Conservation (phyloP, 805 yeast species). For the Starmerella floris region DNA sequence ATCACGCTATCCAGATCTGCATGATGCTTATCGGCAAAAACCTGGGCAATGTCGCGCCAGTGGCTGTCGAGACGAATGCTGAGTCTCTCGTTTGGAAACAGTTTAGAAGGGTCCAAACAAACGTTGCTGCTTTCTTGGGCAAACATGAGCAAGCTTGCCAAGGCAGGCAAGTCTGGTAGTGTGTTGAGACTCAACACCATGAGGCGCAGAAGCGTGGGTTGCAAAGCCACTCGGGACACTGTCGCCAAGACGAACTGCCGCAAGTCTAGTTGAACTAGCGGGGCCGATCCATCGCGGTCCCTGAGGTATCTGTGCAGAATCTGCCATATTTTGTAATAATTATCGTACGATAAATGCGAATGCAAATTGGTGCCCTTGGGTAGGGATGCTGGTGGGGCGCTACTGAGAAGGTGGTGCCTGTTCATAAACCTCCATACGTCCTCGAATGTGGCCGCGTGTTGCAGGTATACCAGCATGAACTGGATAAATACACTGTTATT, state of each 20-base stretch:
- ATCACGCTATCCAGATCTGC: background rate
- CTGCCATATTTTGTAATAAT: constrained; percentile 3
- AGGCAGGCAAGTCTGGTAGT: constrained; percentile 7
- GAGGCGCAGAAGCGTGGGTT: background rate
- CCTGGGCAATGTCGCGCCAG: background rate
- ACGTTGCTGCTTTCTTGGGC: background rate
- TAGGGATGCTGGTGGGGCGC: no score
- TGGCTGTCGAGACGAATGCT: background rate
- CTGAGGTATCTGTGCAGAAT: background rate
- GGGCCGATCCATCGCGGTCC: background rate
- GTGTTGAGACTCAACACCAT: constrained; percentile 1
- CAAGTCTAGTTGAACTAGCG: no score
- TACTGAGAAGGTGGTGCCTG: background rate
- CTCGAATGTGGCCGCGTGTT: background rate
- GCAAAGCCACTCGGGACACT: background rate
- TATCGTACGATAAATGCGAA: background rate
- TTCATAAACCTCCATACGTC: background rate
- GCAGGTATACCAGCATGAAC: constrained; percentile 5
- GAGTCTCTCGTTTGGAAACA: background rate
- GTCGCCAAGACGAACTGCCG: constrained; percentile 3
- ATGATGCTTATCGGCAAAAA: background rate
- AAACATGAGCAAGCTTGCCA: constrained; percentile 3
- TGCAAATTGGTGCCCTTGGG: no score
- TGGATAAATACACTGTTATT: constrained; percentile 4
- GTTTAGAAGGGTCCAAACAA: background rate